Evolutionary conservation across 345 rosid genomes (phyloP).

Genomic region (Microcos paniculata): DNA sequence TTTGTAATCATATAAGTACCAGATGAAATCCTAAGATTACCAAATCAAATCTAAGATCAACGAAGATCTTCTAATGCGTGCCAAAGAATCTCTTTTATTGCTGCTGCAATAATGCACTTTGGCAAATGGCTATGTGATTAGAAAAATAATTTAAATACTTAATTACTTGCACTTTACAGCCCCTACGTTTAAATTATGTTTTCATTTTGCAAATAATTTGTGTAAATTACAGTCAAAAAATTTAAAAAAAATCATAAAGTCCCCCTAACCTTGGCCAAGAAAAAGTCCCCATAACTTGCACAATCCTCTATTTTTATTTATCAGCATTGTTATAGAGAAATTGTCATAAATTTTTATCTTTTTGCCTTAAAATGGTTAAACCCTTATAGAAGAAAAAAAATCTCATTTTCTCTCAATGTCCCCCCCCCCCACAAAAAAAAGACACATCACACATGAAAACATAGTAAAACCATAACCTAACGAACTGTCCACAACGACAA

Average conservation of each 20-base stretch:
- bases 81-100: neutral
- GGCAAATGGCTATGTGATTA: neutral
- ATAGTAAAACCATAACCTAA: neutral
- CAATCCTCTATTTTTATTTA: too few relatives aligned
- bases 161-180: neutral
- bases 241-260: too few relatives aligned
- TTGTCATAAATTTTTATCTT: too few relatives aligned
- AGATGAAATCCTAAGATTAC: neutral
- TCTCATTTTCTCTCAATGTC: too few relatives aligned
- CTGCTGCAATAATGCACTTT: too few relatives aligned
- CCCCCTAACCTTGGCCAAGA: too few relatives aligned
- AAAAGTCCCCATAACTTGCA: too few relatives aligned
- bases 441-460: neutral
- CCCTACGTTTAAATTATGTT: neutral
- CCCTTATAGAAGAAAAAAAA: too few relatives aligned
- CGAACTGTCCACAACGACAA: neutral
- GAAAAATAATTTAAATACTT: neutral
- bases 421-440: neutral
- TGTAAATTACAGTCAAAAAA: neutral
- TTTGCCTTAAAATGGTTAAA: too few relatives aligned
- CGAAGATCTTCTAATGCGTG: neutral
- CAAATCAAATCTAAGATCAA: neutral
- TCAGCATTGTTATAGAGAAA: too few relatives aligned
- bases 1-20: too few relatives aligned
- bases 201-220: too few relatives aligned